phyloP scores from a whole-genome alignment of 2,329 filamentous ascomycete species.

The Alternaria sp. region DNA sequence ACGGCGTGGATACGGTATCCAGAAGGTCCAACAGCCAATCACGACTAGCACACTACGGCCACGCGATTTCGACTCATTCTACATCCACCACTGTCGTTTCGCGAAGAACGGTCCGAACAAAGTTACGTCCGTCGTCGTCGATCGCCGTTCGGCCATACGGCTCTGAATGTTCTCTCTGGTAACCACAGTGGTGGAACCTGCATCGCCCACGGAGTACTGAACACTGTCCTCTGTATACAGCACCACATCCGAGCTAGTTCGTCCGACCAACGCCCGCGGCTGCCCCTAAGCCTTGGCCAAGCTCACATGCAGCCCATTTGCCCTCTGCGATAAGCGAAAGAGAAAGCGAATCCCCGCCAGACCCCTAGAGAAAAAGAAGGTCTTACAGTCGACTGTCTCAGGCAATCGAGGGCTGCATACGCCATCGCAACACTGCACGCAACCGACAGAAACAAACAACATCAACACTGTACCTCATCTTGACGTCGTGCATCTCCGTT shows the following conservation, averaged over 20 bases:
- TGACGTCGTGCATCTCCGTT: neutral
- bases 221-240: neutral
- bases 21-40: slow-evolving; percentile 5
- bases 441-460: neutral
- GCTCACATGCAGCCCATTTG: neutral
- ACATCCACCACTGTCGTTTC: neutral
- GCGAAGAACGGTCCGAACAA: neutral
- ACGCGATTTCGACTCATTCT: slow-evolving; percentile 1
- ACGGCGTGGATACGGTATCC: slow-evolving; percentile 5
- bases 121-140: neutral
- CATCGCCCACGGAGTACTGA: neutral
- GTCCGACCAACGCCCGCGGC: neutral
- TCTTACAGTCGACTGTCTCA: neutral
- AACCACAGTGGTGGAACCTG: neutral
- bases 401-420: neutral
- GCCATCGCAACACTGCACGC: neutral
- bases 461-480: neutral
- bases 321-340: neutral
- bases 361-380: neutral
- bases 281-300: neutral
- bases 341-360: neutral
- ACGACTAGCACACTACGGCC: neutral
- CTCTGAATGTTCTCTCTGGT: neutral
- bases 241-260: neutral
- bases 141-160: neutral